phyloP scores from a whole-genome alignment of 495 filamentous ascomycete species.

The Penicillium herquei region DNA sequence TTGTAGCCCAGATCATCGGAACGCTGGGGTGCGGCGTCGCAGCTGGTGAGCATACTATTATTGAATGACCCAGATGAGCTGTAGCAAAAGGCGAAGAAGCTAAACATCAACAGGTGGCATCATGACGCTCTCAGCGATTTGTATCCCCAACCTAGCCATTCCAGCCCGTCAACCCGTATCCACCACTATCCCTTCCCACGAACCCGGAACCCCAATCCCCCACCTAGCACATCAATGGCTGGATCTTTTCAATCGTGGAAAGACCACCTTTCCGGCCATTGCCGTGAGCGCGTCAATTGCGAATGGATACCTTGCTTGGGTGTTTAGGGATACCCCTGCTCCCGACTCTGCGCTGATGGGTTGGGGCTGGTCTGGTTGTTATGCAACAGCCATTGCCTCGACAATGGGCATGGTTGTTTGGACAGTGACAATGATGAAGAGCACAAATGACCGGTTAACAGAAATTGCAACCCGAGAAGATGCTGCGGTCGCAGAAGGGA shows the following conservation, averaged over 20 bases:
- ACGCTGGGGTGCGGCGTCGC: conserved; percentile 27
- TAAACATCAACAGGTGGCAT: conserved; percentile 19
- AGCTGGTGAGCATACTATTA: conserved; percentile 18
- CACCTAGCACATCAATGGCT: conserved; percentile 33
- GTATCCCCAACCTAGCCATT: conserved; percentile 24
- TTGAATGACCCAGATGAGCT: no score
- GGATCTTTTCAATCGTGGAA: conserved; percentile 28
- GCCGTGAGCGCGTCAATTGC: conserved; percentile 21
- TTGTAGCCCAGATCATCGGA: conserved; percentile 24
- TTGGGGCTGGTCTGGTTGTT: conserved; percentile 16
- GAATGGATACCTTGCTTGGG: conserved; percentile 32
- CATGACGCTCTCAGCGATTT: conserved; percentile 21
- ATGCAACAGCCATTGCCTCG: conserved; percentile 20
- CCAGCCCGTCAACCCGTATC: conserved; percentile 19
- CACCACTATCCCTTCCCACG: conserved; percentile 5
- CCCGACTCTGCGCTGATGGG: conserved; percentile 3
- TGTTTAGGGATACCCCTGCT: conserved; percentile 10
- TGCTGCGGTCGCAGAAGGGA: conserved; percentile 15
- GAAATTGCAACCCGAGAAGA: conserved; percentile 25
- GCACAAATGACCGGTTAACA: conserved; percentile 22
- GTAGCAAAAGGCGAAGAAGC: no score
- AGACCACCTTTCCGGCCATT: conserved; percentile 21
- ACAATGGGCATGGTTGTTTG: conserved; percentile 34
- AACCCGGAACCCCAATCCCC: conserved; percentile 17
- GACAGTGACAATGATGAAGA: conserved; percentile 28